Conservation (phyloP, 768 basidiomycete genomes). For the Calocera cornea region DNA sequence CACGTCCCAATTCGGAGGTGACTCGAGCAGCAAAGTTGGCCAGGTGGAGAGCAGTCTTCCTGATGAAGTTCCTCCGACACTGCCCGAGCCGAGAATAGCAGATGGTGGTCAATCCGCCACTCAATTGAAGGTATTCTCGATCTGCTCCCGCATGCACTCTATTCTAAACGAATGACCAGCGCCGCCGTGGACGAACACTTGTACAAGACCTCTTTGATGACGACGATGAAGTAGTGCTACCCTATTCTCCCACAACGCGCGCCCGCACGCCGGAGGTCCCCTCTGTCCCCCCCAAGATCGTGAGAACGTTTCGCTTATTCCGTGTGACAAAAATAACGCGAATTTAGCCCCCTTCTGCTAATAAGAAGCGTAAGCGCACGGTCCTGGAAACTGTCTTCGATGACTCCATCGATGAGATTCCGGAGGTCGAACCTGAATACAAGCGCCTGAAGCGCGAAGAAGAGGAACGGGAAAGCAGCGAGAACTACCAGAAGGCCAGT, state of each 20-base stretch:
- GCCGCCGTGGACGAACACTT: not conserved
- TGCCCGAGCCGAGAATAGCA: not conserved
- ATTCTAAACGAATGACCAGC: not conserved
- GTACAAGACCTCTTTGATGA: not conserved
- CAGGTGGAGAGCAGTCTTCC: not conserved
- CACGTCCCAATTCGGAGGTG: not conserved
- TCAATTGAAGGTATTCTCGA: not conserved
- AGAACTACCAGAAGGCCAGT: not conserved
- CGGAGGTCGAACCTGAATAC: not conserved
- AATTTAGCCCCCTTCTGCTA: not conserved
- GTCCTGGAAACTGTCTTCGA: not conserved
- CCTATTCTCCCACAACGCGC: not conserved
- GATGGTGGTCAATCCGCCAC: not conserved
- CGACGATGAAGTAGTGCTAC: not conserved
- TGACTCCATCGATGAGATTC: not conserved
- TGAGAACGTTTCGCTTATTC: not conserved
- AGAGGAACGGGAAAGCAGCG: slow-evolving; percentile 1
- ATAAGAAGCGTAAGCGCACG: not conserved
- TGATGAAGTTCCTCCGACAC: not conserved
- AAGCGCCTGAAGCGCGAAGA: not conserved
- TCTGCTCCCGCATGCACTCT: not conserved
- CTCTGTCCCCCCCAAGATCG: not conserved
- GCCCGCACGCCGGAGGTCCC: not conserved
- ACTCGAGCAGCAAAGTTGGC: not conserved
- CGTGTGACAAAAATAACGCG: not conserved